Evolutionary conservation across 1,139 yeast genomes (phyloP).

Genomic region (Taiozyma onychis): DNA sequence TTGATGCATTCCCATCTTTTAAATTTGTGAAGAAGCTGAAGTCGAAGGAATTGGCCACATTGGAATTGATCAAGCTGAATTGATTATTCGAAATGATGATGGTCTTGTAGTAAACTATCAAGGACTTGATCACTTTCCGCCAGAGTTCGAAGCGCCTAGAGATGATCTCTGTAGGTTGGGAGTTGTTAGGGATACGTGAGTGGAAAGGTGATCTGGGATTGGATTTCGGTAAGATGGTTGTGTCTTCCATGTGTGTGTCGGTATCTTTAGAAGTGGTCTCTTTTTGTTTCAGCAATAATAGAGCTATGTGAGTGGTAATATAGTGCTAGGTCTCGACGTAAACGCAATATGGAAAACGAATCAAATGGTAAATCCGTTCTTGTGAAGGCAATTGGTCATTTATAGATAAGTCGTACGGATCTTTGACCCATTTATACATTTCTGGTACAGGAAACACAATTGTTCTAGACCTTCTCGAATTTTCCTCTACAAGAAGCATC

Average conservation of each 20-base stretch:
- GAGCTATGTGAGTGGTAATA: too few relatives aligned
- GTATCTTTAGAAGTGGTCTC: too few relatives aligned
- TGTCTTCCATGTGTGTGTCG: constrained; percentile 5
- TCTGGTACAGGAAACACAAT: not conserved
- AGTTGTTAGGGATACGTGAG: constrained; percentile 27
- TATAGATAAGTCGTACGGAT: not conserved
- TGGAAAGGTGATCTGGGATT: constrained; percentile 31
- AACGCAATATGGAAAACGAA: too few relatives aligned
- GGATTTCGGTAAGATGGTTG: constrained; percentile 27
- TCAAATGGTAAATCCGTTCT: not conserved
- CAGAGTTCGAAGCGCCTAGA: constrained; percentile 58
- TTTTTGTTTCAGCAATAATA: too few relatives aligned
- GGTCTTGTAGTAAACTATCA: constrained; percentile 57
- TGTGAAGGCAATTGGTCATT: not conserved
- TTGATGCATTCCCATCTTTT: not conserved
- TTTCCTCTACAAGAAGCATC: not conserved
- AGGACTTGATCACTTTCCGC: constrained; percentile 62
- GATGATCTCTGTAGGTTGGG: constrained; percentile 31
- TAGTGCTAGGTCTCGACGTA: too few relatives aligned
- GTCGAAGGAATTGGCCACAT: constrained; percentile 54
- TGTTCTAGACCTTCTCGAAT: not conserved
- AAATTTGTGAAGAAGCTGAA: constrained; percentile 43
- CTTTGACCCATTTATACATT: not conserved
- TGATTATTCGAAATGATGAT: constrained; percentile 62
- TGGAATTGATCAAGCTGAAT: constrained; percentile 58